These are phyloP conservation scores for Phyllachora maydis DNA, from an alignment of 2,329 filamentous ascomycete species.

Conservation along the genomic window DNA sequence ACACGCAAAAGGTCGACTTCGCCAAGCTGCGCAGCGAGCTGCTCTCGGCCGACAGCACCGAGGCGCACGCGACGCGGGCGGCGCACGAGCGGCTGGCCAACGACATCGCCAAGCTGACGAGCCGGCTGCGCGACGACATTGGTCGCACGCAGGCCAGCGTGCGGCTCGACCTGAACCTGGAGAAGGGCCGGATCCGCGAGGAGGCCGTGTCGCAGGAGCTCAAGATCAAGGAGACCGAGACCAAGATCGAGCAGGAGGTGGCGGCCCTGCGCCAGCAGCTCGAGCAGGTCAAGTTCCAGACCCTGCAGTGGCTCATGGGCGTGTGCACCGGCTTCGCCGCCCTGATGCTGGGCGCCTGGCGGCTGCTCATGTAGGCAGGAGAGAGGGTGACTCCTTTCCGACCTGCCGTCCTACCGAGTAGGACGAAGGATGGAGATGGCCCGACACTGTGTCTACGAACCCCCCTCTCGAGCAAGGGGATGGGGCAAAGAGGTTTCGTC, in stretches of 20 bases:
- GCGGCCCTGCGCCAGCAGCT: slow-evolving; percentile 77
- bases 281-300: slow-evolving; percentile 95
- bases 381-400: too few relatives aligned
- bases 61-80: slow-evolving; percentile 69
- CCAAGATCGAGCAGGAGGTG: slow-evolving; percentile 93
- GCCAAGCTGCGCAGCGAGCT: slow-evolving; percentile 91
- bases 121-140: slow-evolving; percentile 78
- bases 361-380: slow-evolving; percentile 52
- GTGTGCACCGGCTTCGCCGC: slow-evolving; percentile 50
- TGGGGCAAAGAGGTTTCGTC: too few relatives aligned
- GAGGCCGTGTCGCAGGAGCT: slow-evolving; percentile 93
- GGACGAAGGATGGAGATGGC: too few relatives aligned
- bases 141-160: slow-evolving; percentile 86
- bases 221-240: slow-evolving; percentile 97
- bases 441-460: too few relatives aligned
- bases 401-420: too few relatives aligned
- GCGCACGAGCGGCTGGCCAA: slow-evolving; percentile 87
- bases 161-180: slow-evolving; percentile 77
- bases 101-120: slow-evolving; percentile 85
- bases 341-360: slow-evolving; percentile 47
- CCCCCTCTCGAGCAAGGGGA: too few relatives aligned
- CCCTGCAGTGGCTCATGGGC: slow-evolving; percentile 93
- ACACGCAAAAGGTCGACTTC: slow-evolving; percentile 89
- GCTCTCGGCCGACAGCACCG: slow-evolving; percentile 75
- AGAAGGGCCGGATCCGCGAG: slow-evolving; percentile 90